Evolutionary conservation across 2,329 filamentous ascomycete genomes (phyloP).

Genomic region (Fusarium acutatum): DNA sequence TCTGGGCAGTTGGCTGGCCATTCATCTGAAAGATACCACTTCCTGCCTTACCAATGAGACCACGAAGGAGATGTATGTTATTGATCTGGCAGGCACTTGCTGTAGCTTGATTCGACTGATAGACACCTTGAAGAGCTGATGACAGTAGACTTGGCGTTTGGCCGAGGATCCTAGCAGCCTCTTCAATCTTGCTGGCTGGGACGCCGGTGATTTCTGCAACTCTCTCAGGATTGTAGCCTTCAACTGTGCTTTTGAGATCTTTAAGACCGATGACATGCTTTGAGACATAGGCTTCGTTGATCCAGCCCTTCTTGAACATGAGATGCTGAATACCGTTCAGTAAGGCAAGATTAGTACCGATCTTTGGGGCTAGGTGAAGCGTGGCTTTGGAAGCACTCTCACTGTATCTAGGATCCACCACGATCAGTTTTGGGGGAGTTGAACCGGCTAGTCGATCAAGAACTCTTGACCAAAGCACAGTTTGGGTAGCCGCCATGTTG

Average conservation of each 20-base stretch:
- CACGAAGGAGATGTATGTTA: neutral
- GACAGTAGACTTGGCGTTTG: neutral
- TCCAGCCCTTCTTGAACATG: neutral
- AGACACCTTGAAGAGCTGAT: neutral
- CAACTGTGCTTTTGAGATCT: neutral
- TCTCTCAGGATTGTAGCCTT: neutral
- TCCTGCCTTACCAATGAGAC: neutral
- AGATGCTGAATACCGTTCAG: neutral
- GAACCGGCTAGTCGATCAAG: neutral
- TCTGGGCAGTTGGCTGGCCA: neutral
- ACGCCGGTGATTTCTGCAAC: neutral
- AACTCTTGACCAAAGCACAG: neutral
- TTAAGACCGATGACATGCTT: neutral
- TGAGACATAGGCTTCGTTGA: neutral
- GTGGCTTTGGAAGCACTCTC: neutral
- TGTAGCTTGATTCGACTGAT: neutral
- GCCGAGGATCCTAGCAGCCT: neutral
- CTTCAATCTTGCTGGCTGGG: neutral
- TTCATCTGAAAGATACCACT: constrained; percentile 1
- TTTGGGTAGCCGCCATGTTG: neutral
- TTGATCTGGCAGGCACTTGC: neutral
- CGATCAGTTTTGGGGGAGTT: neutral
- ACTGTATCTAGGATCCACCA: neutral
- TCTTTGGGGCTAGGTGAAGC: neutral
- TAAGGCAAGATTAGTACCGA: neutral